Evolutionary conservation across 345 rosid genomes (phyloP), one percentile per base, ranked within the genome.

Genomic region (Firmiana major): DNA sequence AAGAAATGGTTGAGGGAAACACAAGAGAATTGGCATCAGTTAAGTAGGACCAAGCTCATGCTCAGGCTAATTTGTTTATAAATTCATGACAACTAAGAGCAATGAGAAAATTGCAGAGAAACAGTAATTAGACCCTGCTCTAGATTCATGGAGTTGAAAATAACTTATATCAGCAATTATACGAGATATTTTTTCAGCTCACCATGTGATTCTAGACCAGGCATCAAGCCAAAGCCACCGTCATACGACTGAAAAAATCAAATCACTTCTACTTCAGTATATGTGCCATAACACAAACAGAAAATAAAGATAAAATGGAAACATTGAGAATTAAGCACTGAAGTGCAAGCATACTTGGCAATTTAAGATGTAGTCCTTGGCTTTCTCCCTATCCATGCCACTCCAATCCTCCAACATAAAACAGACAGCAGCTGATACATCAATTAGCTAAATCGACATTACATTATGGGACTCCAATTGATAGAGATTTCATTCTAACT

Each of bases 161-260:
- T 40, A 64, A 60, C 15, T 62, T 11, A 70, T 22, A 51, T 28
- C 19, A 16, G 22, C 17, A 62, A 60, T 24, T n/a, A 64, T 15
- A 45, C 5, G 53, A 34, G 54, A 67, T 76, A 71, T 79, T 49
- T 66, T 65, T 73, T 81, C n/a, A 80, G 87, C 98, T 90, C 85
- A 96, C 99, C 99, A 84, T 93, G 99, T 74, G 99, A 92, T 83
- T 96, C 99, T 80, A 88, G 84, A 81, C 97, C 97, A 80, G 99
- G 98, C 73, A 63, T 82, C 87, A 93, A 86, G 63, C 99, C 97
- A 83, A 96, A 96, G 83, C 99, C 99, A 71, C 99, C 99, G 79
- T 93, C 98, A 85, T 92, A 96, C 71, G 98, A 91, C 99, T 96
- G 91, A 65, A 83, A 86, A 49, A 73, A 82, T 6, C 80, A 60